Evolutionary conservation across 2,329 filamentous ascomycete genomes (phyloP).

Genomic region (Talaromyces sp.): DNA sequence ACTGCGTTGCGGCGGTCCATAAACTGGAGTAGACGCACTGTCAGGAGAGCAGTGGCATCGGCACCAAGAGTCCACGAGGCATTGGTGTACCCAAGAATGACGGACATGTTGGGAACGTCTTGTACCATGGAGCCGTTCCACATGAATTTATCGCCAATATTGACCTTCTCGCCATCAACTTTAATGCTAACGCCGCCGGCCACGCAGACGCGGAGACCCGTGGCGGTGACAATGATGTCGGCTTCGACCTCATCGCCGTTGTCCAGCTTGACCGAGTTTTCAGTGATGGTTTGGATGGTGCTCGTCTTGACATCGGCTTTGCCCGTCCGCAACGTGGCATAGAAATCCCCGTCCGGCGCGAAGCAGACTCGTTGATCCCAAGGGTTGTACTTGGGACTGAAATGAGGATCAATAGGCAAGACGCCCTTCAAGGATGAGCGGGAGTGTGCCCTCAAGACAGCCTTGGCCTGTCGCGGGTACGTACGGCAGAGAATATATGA

Average conservation of each 20-base stretch:
- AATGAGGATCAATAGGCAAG: constrained; percentile 57
- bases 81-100: constrained; percentile 42
- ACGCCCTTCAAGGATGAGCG: constrained; percentile 50
- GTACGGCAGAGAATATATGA: constrained; percentile 50
- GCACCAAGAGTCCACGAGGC: constrained; percentile 44
- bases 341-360: constrained; percentile 59
- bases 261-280: constrained; percentile 46
- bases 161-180: constrained; percentile 34
- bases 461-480: constrained; percentile 50
- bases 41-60: constrained; percentile 38
- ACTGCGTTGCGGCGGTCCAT: constrained; percentile 23
- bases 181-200: constrained; percentile 31
- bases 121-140: constrained; percentile 44
- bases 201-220: constrained; percentile 38
- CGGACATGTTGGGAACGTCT: constrained; percentile 39
- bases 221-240: constrained; percentile 43
- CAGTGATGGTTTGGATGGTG: constrained; percentile 48
- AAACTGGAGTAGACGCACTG: constrained; percentile 32
- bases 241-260: constrained; percentile 38
- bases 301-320: constrained; percentile 53
- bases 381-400: constrained; percentile 60
- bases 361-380: constrained; percentile 75
- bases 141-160: constrained; percentile 32
- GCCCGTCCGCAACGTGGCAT: constrained; percentile 47
- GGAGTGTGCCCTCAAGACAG: constrained; percentile 45